phyloP scores from a whole-genome alignment of 2,329 filamentous ascomycete genomes.

The Incumbomyces lentus region DNA sequence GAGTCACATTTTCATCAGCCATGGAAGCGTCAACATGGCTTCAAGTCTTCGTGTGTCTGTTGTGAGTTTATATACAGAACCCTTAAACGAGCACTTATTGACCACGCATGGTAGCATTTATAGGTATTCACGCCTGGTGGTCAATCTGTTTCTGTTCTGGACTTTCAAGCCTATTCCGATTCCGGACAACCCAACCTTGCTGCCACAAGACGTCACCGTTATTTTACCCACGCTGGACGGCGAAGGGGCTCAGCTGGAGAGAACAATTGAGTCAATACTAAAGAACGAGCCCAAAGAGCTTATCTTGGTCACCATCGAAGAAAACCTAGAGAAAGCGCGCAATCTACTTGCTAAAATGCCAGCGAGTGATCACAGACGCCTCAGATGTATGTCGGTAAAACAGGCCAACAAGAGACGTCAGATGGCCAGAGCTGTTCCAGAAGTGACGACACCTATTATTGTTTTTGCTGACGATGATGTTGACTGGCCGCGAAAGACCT shows the following conservation, averaged over 20 bases:
- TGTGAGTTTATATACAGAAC: neutral
- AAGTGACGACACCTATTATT: constrained; percentile 72
- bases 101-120: constrained; percentile 53
- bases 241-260: constrained; percentile 68
- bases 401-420: constrained; percentile 95
- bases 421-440: constrained; percentile 80
- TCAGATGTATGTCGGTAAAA: constrained; percentile 44
- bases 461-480: constrained; percentile 95
- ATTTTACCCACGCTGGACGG: constrained; percentile 90
- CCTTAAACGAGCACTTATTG: neutral
- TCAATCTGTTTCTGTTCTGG: constrained; percentile 81
- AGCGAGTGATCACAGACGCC: constrained; percentile 22
- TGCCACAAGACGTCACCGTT: constrained; percentile 76
- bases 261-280: constrained; percentile 56
- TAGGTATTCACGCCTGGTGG: constrained; percentile 74
- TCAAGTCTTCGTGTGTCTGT: constrained; percentile 2
- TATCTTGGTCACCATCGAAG: constrained; percentile 76
- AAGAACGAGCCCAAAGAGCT: constrained; percentile 53
- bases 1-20: neutral
- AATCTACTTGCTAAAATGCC: constrained; percentile 47
- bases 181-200: constrained; percentile 68
- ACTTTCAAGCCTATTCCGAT: constrained; percentile 75
- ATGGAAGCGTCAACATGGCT: constrained; percentile 6
- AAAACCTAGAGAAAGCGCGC: constrained; percentile 60
- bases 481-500: constrained; percentile 74